Evolutionary conservation across 371 early-diverging fungal species (phyloP).

Genomic region (Circinella minor): DNA sequence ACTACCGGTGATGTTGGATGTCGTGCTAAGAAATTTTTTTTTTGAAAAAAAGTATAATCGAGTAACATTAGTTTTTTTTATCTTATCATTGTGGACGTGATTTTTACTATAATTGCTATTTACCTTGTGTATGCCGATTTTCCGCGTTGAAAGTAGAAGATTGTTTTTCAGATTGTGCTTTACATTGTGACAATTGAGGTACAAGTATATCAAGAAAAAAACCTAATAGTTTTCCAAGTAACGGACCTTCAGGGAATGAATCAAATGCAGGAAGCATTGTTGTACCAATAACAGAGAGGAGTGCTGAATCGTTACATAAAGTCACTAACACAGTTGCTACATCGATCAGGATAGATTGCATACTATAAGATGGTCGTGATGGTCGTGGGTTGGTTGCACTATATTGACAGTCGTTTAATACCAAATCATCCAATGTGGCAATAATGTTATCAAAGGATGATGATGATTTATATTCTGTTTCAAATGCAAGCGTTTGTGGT

Average conservation of each 20-base stretch:
- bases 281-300: slow-evolving; percentile 38
- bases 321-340: slow-evolving; percentile 45
- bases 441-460: slow-evolving; percentile 40
- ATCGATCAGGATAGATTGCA: slow-evolving; percentile 60
- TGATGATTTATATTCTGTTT: background rate
- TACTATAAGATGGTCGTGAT: slow-evolving; percentile 57
- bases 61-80: background rate
- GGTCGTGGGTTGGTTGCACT: slow-evolving; percentile 56
- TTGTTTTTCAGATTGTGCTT: background rate
- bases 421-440: slow-evolving; percentile 50
- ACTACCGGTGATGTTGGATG: background rate
- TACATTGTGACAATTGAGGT: slow-evolving; percentile 32
- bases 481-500: slow-evolving; percentile 5
- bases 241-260: slow-evolving; percentile 34
- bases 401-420: slow-evolving; percentile 63
- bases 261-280: slow-evolving; percentile 52
- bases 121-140: slow-evolving; percentile 10
- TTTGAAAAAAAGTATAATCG: too few species aligned
- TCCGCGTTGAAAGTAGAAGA: background rate
- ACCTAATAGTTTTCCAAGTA: slow-evolving; percentile 38
- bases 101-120: background rate
- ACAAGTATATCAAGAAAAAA: slow-evolving; percentile 45
- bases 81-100: background rate
- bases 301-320: slow-evolving; percentile 32
- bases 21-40: background rate